Evolutionary conservation across 805 yeast species (phyloP).

Genomic region (Isabelozyma pseudorhagii): DNA sequence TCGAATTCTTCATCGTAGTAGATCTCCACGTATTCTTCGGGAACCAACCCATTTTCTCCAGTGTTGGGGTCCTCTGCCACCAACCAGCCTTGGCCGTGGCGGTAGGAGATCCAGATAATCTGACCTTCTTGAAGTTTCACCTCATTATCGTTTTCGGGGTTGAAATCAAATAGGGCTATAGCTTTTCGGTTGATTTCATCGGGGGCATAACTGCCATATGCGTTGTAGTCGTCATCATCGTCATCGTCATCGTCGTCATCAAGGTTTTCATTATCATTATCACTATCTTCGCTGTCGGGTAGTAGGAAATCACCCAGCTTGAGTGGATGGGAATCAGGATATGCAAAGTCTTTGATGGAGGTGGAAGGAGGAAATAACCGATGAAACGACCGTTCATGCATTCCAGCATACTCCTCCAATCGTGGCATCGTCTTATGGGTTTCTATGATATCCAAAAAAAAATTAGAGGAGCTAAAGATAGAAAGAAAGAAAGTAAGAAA

Average conservation of each 20-base stretch:
- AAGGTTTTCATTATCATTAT: conserved; percentile 7
- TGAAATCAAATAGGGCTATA: conserved; percentile 82
- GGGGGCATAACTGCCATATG: conserved; percentile 9
- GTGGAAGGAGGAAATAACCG: conserved; percentile 19
- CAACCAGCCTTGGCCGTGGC: conserved; percentile 98
- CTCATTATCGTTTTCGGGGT: conserved; percentile 94
- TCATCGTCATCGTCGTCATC: conserved; percentile 5
- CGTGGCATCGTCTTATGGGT: not conserved
- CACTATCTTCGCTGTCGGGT: conserved; percentile 2
- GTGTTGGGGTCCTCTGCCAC: conserved; percentile 80
- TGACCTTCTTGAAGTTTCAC: conserved; percentile 77
- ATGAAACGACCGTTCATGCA: not conserved
- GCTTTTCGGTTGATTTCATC: conserved; percentile 56
- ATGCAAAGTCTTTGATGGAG: conserved; percentile 79
- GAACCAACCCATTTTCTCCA: conserved; percentile 88
- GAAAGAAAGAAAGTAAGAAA: too few relatives aligned
- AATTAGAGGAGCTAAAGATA: not conserved
- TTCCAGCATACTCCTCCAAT: not conserved
- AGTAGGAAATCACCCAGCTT: conserved; percentile 50
- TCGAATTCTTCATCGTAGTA: conserved; percentile 23
- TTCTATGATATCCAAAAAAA: not conserved
- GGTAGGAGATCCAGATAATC: conserved; percentile 75
- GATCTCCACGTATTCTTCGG: conserved; percentile 85
- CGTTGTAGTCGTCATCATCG: conserved; percentile 5
- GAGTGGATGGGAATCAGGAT: conserved; percentile 63